Conservation (phyloP, 1,284 basidiomycete species). For the Puccinia novopanici region DNA sequence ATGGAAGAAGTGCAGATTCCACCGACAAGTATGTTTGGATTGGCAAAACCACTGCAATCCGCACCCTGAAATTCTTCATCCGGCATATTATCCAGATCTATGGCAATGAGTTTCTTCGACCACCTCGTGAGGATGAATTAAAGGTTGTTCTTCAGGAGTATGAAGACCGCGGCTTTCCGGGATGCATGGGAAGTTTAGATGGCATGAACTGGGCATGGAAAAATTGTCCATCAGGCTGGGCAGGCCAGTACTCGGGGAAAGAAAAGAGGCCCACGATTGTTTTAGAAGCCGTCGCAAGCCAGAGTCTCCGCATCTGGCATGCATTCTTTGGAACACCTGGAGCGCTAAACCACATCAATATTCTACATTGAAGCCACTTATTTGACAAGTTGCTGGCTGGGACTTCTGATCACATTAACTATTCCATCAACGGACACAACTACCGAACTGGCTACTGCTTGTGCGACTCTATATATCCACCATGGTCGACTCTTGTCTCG, state of each 20-base stretch:
- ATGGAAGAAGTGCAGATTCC: not conserved
- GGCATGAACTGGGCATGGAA: constrained; percentile 39
- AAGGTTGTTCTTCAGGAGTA: not conserved
- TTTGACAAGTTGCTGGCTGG: not conserved
- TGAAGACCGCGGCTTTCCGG: not conserved
- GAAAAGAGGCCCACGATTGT: not conserved
- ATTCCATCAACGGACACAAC: not conserved
- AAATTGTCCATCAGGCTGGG: constrained; percentile 12
- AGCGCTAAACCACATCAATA: constrained; percentile 13
- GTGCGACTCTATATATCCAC: too few species aligned
- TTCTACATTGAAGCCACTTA: not conserved
- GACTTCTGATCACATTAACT: not conserved
- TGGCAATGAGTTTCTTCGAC: not conserved
- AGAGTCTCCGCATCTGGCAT: constrained; percentile 25
- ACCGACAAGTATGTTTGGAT: not conserved
- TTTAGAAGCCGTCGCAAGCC: not conserved
- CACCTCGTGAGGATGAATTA: not conserved
- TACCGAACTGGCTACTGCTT: constrained; percentile 4
- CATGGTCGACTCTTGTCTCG: not conserved
- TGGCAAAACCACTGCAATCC: too few species aligned
- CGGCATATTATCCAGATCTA: not conserved
- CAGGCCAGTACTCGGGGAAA: constrained; percentile 26
- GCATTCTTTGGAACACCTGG: too few species aligned
- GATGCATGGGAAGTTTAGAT: not conserved
- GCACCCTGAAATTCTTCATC: too few species aligned